Conservation (phyloP, 345 rosid species). For the Ceriops tagal region DNA sequence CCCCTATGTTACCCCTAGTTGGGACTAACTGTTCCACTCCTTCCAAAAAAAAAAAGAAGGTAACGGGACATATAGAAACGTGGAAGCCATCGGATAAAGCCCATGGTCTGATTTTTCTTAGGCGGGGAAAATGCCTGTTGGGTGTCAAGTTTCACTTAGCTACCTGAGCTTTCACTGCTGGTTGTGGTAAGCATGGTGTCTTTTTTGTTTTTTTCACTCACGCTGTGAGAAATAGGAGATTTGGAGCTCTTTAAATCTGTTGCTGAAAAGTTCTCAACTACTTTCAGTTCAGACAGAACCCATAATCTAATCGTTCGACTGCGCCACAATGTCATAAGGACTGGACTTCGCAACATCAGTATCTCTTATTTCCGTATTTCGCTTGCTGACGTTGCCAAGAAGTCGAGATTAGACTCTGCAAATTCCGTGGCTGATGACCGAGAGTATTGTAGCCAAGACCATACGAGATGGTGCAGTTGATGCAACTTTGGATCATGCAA, state of each 20-base stretch:
- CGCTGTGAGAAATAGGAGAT: constrained; percentile 88
- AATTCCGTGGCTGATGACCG: constrained; percentile 70
- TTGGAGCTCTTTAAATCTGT: constrained; percentile 74
- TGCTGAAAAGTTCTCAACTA: constrained; percentile 62
- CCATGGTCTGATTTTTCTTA: neutral
- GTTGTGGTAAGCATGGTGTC: neutral
- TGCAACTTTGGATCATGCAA: constrained; percentile 68
- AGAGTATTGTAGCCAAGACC: constrained; percentile 81
- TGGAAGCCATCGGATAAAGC: no score
- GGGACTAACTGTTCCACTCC: no score
- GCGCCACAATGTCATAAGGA: constrained; percentile 79
- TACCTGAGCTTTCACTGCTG: neutral
- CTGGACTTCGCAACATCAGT: constrained; percentile 71
- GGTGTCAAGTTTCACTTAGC: constrained; percentile 2
- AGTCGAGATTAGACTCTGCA: constrained; percentile 52
- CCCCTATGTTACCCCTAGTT: no score
- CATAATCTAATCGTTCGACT: constrained; percentile 67
- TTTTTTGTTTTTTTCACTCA: constrained; percentile 12
- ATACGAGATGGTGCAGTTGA: constrained; percentile 87
- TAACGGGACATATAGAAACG: no score
- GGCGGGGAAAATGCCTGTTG: neutral
- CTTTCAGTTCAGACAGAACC: constrained; percentile 59
- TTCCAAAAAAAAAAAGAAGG: no score
- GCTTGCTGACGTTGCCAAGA: constrained; percentile 61
- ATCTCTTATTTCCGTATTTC: constrained; percentile 75